Evolutionary conservation across 2,329 filamentous ascomycete species (phyloP).

Genomic region (Pseudocercospora fijiensis): DNA sequence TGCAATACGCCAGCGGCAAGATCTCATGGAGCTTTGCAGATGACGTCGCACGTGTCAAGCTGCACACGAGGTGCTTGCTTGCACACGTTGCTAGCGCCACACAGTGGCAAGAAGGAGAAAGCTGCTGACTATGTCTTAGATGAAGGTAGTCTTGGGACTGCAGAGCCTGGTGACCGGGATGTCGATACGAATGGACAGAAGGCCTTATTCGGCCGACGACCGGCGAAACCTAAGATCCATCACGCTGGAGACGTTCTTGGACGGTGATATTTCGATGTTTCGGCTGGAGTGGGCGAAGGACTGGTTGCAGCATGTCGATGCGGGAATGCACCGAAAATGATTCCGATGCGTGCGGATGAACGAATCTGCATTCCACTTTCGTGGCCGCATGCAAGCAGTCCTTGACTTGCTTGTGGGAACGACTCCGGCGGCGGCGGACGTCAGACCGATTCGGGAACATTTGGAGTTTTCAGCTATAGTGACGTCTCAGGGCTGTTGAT

Average conservation of each 20-base stretch:
- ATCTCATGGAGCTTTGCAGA: background rate
- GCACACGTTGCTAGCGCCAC: background rate
- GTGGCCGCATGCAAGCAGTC: background rate
- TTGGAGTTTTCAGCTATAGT: background rate
- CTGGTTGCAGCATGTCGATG: background rate
- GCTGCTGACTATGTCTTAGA: constrained; percentile 1
- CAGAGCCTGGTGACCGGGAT: background rate
- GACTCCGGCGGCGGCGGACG: background rate
- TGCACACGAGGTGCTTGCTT: constrained; percentile 2
- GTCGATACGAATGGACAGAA: background rate
- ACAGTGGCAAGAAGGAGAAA: background rate
- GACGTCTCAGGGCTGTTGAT: background rate
- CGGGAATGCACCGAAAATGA: background rate
- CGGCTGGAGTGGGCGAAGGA: constrained; percentile 74
- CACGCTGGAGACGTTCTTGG: background rate
- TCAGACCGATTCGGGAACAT: background rate
- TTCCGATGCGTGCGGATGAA: background rate
- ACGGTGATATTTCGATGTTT: constrained; percentile 1
- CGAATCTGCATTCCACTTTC: background rate
- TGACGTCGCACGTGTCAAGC: constrained; percentile 1
- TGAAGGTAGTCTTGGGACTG: background rate
- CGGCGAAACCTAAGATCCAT: background rate
- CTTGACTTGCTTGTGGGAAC: background rate
- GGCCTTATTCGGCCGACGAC: background rate
- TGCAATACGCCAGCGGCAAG: constrained; percentile 1